A percentile compares a stretch with the other conserved stretches of the same genome.
phyloP scores from a whole-genome alignment of 1,284 basidiomycete species.

The Phaffia rhodozyma region DNA sequence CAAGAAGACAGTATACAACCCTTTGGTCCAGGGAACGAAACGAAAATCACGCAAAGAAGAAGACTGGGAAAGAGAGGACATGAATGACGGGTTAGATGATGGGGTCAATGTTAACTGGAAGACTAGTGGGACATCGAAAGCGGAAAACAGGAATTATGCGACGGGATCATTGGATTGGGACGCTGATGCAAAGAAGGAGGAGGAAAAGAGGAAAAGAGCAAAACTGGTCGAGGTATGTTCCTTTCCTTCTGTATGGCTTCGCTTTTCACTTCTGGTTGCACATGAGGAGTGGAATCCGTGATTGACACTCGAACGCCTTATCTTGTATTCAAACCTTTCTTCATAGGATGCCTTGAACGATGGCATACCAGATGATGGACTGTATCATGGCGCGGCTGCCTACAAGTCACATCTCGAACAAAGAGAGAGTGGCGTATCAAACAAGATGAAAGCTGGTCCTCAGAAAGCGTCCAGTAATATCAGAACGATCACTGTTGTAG shows the following conservation, averaged over 20 bases:
- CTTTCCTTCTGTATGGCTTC: background rate
- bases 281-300: background rate
- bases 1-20: constrained; percentile 51
- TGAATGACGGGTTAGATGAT: constrained; percentile 40
- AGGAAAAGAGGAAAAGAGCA: constrained; percentile 27
- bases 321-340: background rate
- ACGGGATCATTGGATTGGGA: constrained; percentile 38
- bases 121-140: constrained; percentile 29
- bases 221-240: constrained; percentile 29
- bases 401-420: constrained; percentile 74
- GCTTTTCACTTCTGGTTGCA: constrained; percentile 13
- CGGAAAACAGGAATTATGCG: constrained; percentile 31
- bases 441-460: constrained; percentile 80
- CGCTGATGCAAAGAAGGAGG: constrained; percentile 19
- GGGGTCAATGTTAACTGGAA: constrained; percentile 48
- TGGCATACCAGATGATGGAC: constrained; percentile 56
- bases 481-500: constrained; percentile 83
- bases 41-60: constrained; percentile 55
- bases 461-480: constrained; percentile 72
- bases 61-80: constrained; percentile 51
- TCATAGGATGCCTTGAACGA: constrained; percentile 23
- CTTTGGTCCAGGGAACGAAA: constrained; percentile 74
- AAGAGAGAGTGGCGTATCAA: constrained; percentile 56
- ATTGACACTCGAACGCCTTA: background rate
- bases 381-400: constrained; percentile 72